phyloP scores from a whole-genome alignment of 164 flowering plant genomes.

The Vitis rotundifolia region DNA sequence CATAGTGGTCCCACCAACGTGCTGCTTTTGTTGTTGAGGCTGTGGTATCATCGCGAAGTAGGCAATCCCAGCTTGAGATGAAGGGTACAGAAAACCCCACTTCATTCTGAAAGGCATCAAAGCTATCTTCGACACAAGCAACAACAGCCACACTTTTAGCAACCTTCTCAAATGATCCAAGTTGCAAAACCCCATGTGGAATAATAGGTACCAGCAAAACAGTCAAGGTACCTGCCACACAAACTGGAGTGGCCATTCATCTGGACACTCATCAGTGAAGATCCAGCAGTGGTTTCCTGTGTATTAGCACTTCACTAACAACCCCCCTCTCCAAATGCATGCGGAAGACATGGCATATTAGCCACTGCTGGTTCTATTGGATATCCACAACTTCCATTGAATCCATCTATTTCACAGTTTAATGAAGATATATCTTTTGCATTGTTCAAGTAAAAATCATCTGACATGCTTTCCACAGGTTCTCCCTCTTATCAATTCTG shows the following conservation, averaged over 20 bases:
- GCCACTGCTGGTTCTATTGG: slow-evolving; percentile 49
- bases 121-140: slow-evolving; percentile 38
- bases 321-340: slow-evolving; percentile 74
- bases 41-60: too few relatives aligned
- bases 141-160: slow-evolving; percentile 48
- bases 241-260: slow-evolving; percentile 71
- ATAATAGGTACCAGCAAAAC: slow-evolving; percentile 73
- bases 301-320: slow-evolving; percentile 67
- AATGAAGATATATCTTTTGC: slow-evolving; percentile 14
- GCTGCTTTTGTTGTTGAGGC: too few relatives aligned
- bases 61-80: slow-evolving; percentile 9
- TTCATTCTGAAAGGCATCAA: slow-evolving; percentile 29
- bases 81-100: slow-evolving; percentile 12
- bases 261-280: slow-evolving; percentile 41
- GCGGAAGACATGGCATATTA: slow-evolving; percentile 54
- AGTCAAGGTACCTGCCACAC: slow-evolving; percentile 72
- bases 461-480: slow-evolving; percentile 14
- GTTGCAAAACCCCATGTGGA: slow-evolving; percentile 83
- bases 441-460: slow-evolving; percentile 16
- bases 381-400: slow-evolving; percentile 22
- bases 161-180: slow-evolving; percentile 75
- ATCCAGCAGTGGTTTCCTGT: slow-evolving; percentile 59
- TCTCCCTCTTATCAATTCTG: slow-evolving; percentile 84
- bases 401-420: slow-evolving; percentile 13
- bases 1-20: too few relatives aligned